A percentile compares a stretch with the other conserved stretches of the same genome.
Evolutionary conservation across 352 stramenopile genomes (phyloP).

Genomic region (Phytopythium boreale): DNA sequence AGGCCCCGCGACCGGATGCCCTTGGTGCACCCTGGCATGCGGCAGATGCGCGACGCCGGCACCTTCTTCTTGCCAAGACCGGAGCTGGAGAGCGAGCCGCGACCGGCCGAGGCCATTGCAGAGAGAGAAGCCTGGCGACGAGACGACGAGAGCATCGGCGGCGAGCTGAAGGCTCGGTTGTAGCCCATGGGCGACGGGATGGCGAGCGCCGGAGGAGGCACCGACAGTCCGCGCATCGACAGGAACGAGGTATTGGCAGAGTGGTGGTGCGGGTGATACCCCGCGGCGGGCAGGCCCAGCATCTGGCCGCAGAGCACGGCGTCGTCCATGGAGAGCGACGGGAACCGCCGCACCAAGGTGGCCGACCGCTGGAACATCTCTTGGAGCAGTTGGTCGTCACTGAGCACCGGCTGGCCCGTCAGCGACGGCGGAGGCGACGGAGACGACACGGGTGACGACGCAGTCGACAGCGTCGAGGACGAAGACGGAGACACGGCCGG

Average conservation of each 20-base stretch:
- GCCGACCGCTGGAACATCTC: slow-evolving; percentile 44
- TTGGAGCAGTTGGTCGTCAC: slow-evolving; percentile 39
- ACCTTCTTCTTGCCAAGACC: slow-evolving; percentile 44
- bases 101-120: neutral
- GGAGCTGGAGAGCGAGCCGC: slow-evolving; percentile 13
- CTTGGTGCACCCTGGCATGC: slow-evolving; percentile 72
- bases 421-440: slow-evolving; percentile 7
- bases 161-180: slow-evolving; percentile 16
- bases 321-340: slow-evolving; percentile 12
- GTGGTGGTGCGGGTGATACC: neutral
- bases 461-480: slow-evolving; percentile 2
- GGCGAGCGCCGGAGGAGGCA: slow-evolving; percentile 11
- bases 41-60: slow-evolving; percentile 70
- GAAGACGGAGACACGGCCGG: neutral
- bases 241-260: neutral
- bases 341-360: slow-evolving; percentile 13
- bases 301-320: slow-evolving; percentile 13
- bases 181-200: slow-evolving; percentile 13
- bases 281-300: slow-evolving; percentile 9
- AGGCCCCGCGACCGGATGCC: slow-evolving; percentile 77
- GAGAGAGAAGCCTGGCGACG: neutral
- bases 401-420: slow-evolving; percentile 15
- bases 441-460: slow-evolving; percentile 9
- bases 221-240: slow-evolving; percentile 16
- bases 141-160: slow-evolving; percentile 27